Evolutionary conservation across 495 filamentous ascomycete species (phyloP).

Genomic region (Aspergillus hancockii): DNA sequence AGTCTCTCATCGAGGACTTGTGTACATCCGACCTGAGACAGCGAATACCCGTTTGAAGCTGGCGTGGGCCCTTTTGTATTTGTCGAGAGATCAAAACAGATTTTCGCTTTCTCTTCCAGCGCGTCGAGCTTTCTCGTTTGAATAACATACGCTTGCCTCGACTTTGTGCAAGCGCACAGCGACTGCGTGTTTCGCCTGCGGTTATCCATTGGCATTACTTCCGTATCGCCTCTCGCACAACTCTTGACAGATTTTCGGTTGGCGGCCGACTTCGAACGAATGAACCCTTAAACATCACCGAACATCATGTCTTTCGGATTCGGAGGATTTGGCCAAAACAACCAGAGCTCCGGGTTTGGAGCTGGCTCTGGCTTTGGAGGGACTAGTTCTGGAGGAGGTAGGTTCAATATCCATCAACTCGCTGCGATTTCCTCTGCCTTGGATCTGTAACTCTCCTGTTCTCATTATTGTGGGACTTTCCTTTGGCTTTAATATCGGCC

Average conservation of each 20-base stretch:
- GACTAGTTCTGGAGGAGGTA: conserved; percentile 45
- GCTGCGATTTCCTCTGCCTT: conserved; percentile 18
- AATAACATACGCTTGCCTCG: not conserved
- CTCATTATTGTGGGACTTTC: conserved; percentile 18
- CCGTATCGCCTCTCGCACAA: not conserved
- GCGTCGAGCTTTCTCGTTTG: conserved; percentile 16
- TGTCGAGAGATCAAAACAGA: conserved; percentile 18
- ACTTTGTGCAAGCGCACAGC: conserved; percentile 11
- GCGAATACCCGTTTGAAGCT: conserved; percentile 20
- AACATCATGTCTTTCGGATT: conserved; percentile 49
- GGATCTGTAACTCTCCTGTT: conserved; percentile 12
- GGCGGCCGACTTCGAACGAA: conserved; percentile 26
- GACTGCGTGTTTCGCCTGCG: conserved; percentile 4
- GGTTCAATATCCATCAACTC: conserved; percentile 39
- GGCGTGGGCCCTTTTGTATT: conserved; percentile 14
- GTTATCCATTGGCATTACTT: not conserved
- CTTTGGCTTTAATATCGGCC: conserved; percentile 19
- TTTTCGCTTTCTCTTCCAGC: conserved; percentile 13
- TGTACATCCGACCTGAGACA: conserved; percentile 20
- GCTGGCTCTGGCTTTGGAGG: conserved; percentile 40
- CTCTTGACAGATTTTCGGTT: not conserved
- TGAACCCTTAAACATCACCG: conserved; percentile 37
- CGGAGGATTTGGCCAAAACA: conserved; percentile 63
- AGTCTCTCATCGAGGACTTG: conserved; percentile 13
- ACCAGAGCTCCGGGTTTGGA: conserved; percentile 55